phyloP scores from a whole-genome alignment of 2,329 filamentous ascomycete genomes.

The Ilyonectria sp. region DNA sequence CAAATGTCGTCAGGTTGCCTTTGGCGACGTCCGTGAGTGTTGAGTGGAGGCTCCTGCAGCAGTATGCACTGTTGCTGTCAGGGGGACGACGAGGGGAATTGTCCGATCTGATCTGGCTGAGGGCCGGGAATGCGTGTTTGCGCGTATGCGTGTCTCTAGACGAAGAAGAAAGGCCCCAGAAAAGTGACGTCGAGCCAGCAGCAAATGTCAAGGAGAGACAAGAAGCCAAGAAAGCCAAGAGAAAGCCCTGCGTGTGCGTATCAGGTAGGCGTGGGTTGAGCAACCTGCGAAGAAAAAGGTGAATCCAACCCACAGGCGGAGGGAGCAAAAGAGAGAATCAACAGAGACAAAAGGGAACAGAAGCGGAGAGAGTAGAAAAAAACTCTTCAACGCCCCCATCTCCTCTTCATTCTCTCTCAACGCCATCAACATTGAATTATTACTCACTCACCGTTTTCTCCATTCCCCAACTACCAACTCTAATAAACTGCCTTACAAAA shows the following conservation, averaged over 20 bases:
- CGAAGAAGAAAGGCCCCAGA: not conserved
- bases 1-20: conserved; percentile 15
- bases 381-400: conserved; percentile 3
- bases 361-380: not conserved
- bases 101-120: not conserved
- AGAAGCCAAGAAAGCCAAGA: not conserved
- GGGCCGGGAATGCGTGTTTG: not conserved
- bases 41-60: not conserved
- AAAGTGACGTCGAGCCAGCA: not conserved
- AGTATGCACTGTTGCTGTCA: not conserved
- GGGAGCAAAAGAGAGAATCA: not conserved
- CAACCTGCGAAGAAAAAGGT: not conserved
- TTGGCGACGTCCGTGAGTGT: not conserved
- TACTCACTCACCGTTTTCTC: not conserved
- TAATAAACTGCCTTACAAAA: not conserved
- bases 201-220: not conserved
- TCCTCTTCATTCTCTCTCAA: not conserved
- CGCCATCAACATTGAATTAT: not conserved
- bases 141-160: not conserved
- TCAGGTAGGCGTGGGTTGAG: not conserved
- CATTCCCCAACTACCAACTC: not conserved
- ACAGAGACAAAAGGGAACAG: not conserved
- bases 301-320: not conserved
- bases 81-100: not conserved
- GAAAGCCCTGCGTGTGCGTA: not conserved